These are phyloP conservation scores for Bipolaris bicolor DNA, from an alignment of 2,329 filamentous ascomycete species.

Conservation along the genomic window DNA sequence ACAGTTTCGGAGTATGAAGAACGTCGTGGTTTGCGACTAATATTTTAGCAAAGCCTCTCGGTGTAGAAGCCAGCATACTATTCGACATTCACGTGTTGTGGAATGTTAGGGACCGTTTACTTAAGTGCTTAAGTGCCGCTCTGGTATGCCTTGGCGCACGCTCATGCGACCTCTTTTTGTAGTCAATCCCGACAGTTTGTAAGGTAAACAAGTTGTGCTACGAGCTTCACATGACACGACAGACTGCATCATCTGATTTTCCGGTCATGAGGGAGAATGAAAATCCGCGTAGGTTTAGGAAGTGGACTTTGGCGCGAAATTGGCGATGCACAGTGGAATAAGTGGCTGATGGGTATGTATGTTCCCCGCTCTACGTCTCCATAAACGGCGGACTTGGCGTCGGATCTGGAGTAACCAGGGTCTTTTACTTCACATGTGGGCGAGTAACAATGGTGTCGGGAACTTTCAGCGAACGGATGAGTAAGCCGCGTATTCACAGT, in stretches of 20 bases:
- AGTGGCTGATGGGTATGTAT: background rate
- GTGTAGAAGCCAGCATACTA: background rate
- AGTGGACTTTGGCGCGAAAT: background rate
- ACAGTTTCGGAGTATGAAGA: background rate
- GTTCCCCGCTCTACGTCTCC: background rate
- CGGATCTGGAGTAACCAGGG: background rate
- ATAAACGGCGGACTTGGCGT: background rate
- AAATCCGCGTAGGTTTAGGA: background rate
- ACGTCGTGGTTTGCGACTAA: background rate
- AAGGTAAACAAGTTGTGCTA: background rate
- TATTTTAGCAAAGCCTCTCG: background rate
- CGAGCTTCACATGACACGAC: slow-evolving; percentile 1
- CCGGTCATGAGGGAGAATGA: background rate
- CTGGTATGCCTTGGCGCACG: background rate
- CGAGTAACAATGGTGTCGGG: background rate
- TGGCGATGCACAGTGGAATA: background rate
- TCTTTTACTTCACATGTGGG: background rate
- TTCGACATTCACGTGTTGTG: background rate
- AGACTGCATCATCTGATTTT: background rate
- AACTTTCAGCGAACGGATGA: slow-evolving; percentile 13
- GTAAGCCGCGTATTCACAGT: slow-evolving; percentile 35
- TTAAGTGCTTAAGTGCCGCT: background rate
- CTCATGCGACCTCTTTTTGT: background rate
- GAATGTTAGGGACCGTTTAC: background rate
- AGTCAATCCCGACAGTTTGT: background rate